Evolutionary conservation across 75 land plant genomes (phyloP).

Genomic region (Adiantum capillusveneris): DNA sequence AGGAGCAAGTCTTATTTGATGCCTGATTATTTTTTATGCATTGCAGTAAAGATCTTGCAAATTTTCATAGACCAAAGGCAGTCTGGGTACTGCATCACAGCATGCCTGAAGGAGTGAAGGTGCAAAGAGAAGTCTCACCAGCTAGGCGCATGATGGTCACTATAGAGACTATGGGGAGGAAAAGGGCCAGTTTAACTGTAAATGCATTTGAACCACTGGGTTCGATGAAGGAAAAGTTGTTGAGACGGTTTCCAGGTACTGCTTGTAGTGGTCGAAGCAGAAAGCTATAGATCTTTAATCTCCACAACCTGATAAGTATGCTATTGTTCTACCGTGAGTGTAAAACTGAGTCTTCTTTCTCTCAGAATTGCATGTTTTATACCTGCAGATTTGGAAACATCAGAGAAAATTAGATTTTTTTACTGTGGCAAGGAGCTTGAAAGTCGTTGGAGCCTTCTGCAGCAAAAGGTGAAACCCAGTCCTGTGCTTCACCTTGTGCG

Average conservation of each 20-base stretch:
- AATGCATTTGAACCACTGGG: slow-evolving; percentile 75
- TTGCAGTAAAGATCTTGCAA: slow-evolving; percentile 89
- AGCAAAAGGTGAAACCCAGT: slow-evolving; percentile 81
- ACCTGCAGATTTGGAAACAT: slow-evolving; percentile 70
- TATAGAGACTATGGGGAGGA: slow-evolving; percentile 82
- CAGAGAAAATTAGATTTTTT: slow-evolving; percentile 67
- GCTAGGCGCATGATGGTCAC: slow-evolving; percentile 83
- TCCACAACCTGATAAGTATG: too few species aligned
- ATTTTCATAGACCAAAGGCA: slow-evolving; percentile 98
- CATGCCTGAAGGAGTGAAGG: slow-evolving; percentile 77
- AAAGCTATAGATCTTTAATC: too few species aligned
- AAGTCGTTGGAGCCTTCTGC: slow-evolving; percentile 52
- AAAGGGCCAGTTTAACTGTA: slow-evolving; percentile 72
- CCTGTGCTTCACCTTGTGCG: slow-evolving; percentile 89
- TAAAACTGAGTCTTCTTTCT: neutral
- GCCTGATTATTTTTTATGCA: neutral
- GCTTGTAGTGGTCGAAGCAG: too few species aligned
- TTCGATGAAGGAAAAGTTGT: slow-evolving; percentile 62
- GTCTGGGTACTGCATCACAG: slow-evolving; percentile 95
- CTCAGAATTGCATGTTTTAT: too few species aligned
- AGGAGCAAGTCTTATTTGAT: too few species aligned
- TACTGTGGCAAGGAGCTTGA: slow-evolving; percentile 81
- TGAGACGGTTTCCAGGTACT: slow-evolving; percentile 84
- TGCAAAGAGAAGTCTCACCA: slow-evolving; percentile 54
- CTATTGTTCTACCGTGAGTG: too few species aligned